Evolutionary conservation across 192 early-diverging fungal species (phyloP).

Genomic region (Coemansia sp.): DNA sequence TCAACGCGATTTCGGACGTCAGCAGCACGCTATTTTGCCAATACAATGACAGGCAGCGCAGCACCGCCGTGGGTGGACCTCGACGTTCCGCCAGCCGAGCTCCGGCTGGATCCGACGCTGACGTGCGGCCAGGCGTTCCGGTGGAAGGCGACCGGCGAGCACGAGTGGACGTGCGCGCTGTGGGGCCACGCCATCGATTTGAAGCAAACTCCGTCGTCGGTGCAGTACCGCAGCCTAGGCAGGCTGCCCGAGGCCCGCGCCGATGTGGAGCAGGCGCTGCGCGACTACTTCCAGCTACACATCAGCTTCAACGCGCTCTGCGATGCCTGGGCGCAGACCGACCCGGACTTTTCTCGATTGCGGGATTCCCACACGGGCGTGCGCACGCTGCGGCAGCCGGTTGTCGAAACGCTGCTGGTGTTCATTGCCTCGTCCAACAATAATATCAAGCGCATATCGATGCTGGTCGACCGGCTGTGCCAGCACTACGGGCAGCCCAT

Average conservation of each 20-base stretch:
- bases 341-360: conserved; percentile 61
- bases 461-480: conserved; percentile 44
- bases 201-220: conserved; percentile 53
- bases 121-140: conserved; percentile 88
- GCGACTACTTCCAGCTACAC: conserved; percentile 86
- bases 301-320: conserved; percentile 58
- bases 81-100: conserved; percentile 55
- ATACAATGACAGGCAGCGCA: not conserved
- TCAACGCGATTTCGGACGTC: no score
- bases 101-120: conserved; percentile 76
- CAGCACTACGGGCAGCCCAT: conserved; percentile 17
- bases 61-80: conserved; percentile 52
- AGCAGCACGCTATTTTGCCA: no score
- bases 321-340: conserved; percentile 54
- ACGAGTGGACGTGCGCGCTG: conserved; percentile 61
- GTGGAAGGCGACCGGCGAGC: conserved; percentile 66
- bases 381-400: conserved; percentile 76
- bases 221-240: conserved; percentile 25
- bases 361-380: conserved; percentile 56
- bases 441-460: conserved; percentile 87
- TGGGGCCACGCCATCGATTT: conserved; percentile 57
- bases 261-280: conserved; percentile 26
- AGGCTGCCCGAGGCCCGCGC: not conserved
- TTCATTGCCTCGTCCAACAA: conserved; percentile 96
- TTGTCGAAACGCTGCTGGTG: conserved; percentile 78